Evolutionary conservation across 129 eudicot species (phyloP), one percentile per base, ranked within the genome.

Genomic region (Ambrosia trifida): DNA sequence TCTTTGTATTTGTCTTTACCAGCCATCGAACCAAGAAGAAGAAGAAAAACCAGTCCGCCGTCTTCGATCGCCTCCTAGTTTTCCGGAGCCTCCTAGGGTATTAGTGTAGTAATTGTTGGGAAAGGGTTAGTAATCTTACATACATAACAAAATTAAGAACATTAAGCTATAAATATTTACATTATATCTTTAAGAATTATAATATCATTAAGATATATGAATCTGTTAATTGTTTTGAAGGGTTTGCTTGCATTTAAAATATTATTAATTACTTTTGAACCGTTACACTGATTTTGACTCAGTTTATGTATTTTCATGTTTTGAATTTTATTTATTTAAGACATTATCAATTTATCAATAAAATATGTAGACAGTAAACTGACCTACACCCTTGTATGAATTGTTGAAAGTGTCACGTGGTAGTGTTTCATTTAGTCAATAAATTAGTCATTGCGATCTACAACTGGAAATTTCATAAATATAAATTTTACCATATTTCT

Each of bases 331-430:
- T 17, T 57, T 58, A 58, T 58, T 30, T 58, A 14, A 31, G 11
- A 56, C 20, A 56, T 24, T 10, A 0, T 38, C 0, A 35, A 36
- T 36, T n/a, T 7, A 58, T 58, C 4, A 11, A 58, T 31, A 4
- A 4, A 58, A 28, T 16, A 51, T 13, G 16, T 16, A 51, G 3
- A 51, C 17, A 17, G 7, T 4, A 51, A 16, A 51, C 16, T 16
- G 11, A 51, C 2, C 28, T 16, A 51, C 18, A 51, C 18, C 35
- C 18, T 31, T 58, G 41, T 31, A 30, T 12, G 7, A 58, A 58
- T 13, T 28, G 9, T 58, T 58, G 40, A 58, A 58, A 28, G 64
- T 58, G 38, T 58, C 64, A 58, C 64, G 64, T 58, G 64, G 41
- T 58, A 41, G 30, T 58, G 64, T 58, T 58, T 58, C 41, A 58